A percentile compares a stretch with the other conserved stretches of the same genome.
These are phyloP conservation scores for Myxozyma neotropica DNA, from an alignment of 805 yeast genomes.

Conservation along the genomic window DNA sequence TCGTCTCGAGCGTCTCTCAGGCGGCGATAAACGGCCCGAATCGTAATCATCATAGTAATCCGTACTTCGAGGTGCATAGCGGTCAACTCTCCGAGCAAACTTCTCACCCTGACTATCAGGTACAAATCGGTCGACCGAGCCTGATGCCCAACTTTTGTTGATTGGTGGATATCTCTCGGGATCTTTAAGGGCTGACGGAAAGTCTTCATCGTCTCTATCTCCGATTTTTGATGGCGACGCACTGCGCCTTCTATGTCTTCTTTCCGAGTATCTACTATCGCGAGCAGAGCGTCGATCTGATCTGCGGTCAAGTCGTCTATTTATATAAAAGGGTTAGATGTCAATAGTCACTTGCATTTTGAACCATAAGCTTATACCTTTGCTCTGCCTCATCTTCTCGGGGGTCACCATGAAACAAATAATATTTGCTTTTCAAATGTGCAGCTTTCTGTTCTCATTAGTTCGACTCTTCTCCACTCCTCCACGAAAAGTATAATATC, in stretches of 20 bases:
- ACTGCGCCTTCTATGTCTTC: conserved; percentile 21
- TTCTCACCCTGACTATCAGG: neutral
- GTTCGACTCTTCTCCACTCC: neutral
- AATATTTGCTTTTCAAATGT: conserved; percentile 58
- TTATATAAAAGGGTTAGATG: too few relatives aligned
- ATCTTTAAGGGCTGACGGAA: conserved; percentile 9
- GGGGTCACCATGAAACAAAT: conserved; percentile 67
- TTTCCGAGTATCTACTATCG: neutral
- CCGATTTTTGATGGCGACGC: conserved; percentile 12
- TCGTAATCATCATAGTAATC: conserved; percentile 10
- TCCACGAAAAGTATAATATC: neutral
- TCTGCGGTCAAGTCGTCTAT: neutral
- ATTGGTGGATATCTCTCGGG: conserved; percentile 11
- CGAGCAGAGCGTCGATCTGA: conserved; percentile 4
- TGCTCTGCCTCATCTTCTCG: conserved; percentile 40
- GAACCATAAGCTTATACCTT: neutral
- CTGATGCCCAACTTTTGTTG: conserved; percentile 8
- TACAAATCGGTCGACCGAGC: conserved; percentile 15
- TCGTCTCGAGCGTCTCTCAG: conserved; percentile 1
- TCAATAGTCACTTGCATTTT: too few relatives aligned
- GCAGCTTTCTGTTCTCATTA: conserved; percentile 48
- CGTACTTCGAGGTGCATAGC: conserved; percentile 3
- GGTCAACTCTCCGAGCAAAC: conserved; percentile 11
- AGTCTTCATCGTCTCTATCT: neutral
- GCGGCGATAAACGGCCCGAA: conserved; percentile 8